Evolutionary conservation across 192 early-diverging fungal genomes (phyloP).

Genomic region (Coemansia sp.): DNA sequence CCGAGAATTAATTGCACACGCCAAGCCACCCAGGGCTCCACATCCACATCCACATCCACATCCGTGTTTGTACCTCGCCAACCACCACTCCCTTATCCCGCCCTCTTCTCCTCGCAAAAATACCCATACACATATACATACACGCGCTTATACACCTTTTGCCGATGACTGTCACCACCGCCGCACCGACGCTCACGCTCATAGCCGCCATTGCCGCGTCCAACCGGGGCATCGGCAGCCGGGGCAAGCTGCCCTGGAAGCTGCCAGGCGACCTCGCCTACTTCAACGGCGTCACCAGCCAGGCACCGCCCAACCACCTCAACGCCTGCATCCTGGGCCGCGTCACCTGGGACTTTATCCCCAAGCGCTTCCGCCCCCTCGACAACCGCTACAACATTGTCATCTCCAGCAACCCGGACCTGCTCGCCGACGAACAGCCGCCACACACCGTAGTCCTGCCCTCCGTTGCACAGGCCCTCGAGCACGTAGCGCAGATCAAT

Average conservation of each 20-base stretch:
- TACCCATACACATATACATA: no score
- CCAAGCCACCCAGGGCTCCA: background rate
- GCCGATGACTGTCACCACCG: no score
- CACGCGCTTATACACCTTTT: no score
- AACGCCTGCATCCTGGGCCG: slow-evolving; percentile 96
- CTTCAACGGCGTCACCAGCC: slow-evolving; percentile 68
- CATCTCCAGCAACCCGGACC: slow-evolving; percentile 61
- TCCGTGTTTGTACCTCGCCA: no score
- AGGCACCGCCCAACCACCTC: slow-evolving; percentile 4
- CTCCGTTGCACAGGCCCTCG: slow-evolving; percentile 35
- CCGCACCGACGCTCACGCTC: slow-evolving; percentile 48
- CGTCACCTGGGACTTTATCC: slow-evolving; percentile 91
- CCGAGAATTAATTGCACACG: slow-evolving; percentile 24
- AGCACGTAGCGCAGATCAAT: slow-evolving; percentile 43
- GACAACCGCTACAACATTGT: slow-evolving; percentile 78
- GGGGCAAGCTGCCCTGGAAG: slow-evolving; percentile 78
- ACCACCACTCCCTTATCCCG: no score
- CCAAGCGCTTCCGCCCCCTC: slow-evolving; percentile 76
- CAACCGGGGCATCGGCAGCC: slow-evolving; percentile 73
- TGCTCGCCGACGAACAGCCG: slow-evolving; percentile 31
- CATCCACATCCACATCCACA: background rate
- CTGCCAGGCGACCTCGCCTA: slow-evolving; percentile 80
- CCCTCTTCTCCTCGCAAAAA: no score
- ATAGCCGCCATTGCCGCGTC: slow-evolving; percentile 74
- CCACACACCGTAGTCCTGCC: slow-evolving; percentile 15